Base-by-base conservation (phyloP, 331 rosid genomes). In the Quercus tomentella region DNA sequence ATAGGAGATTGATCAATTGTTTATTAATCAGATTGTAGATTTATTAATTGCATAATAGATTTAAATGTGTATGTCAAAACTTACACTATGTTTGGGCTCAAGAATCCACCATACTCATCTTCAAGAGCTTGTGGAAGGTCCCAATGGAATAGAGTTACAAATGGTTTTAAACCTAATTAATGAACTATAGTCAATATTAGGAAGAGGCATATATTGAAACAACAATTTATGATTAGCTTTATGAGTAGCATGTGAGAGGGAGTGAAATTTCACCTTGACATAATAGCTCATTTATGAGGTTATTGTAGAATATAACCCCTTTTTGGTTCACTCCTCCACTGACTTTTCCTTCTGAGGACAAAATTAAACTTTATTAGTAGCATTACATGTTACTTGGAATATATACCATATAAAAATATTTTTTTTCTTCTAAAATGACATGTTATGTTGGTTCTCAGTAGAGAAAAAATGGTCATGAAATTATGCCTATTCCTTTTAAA, bases 71-170 rank as follows among this genome's bases (percentile, higher is more conserved):
- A 26, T 75, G 74, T 70, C 35, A 5, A 21, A 21, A 63, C 22
- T 76, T 76, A 84, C 87, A 71, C 84, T 55, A 76, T 72, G 76
- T 84, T n/a, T 0, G 76, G 74, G 76, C 88, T 90, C 61, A 88
- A 61, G 76, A 87, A 88, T 80, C 98, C 97, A 20, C 85, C 89
- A 23, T 94, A 90, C 69, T 86, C 88, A 5, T 92, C 97, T 81
- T 92, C 94, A 56, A 94, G 97, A 8, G 91, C 88, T 86, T 90
- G 94, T 52, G 98, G 98, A 31, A 83, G 82, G 76, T 92, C 98
- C 80, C 81, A 88, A 37, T 94, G 96, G 58, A 92, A 87, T 21
- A 92, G 74, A 9, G 93, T 90, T 7, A 66, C 84, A 76, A 80
- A 84, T 21, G 87, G 84, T 72, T 84, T 72, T 11, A 80, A 18